phyloP scores from a whole-genome alignment of 2,329 filamentous ascomycete species.

The Capronia americana region DNA sequence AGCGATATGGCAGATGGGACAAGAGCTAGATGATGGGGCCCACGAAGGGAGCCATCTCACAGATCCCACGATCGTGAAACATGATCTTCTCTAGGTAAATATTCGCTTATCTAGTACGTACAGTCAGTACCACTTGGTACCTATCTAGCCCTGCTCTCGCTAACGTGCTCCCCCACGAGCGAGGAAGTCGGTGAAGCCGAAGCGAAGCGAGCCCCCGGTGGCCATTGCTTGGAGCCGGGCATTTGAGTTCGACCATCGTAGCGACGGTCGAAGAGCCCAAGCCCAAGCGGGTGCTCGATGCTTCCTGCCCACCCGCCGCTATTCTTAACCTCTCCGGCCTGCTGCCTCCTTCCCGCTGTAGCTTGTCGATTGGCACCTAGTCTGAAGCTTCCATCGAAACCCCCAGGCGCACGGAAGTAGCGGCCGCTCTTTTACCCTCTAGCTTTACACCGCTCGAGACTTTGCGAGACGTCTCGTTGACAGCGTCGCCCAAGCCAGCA shows the following conservation, averaged over 20 bases:
- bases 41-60: no score
- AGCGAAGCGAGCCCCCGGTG: neutral
- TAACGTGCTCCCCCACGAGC: neutral
- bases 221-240: neutral
- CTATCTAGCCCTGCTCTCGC: neutral
- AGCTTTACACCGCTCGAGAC: neutral
- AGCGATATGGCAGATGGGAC: conserved; percentile 56
- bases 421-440: neutral
- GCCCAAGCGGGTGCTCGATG: neutral
- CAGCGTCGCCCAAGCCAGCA: neutral
- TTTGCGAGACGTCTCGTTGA: neutral
- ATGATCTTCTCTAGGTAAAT: neutral
- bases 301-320: neutral
- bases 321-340: neutral
- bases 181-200: neutral
- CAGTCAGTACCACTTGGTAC: neutral
- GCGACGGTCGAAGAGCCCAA: neutral
- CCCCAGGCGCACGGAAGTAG: no score
- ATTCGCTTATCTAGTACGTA: neutral
- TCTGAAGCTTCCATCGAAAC: neutral
- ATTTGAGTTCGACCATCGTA: neutral
- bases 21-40: conserved; percentile 44
- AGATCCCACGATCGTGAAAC: neutral
- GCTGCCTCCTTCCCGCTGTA: neutral
- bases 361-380: neutral